Evolutionary conservation across 2,329 filamentous ascomycete species (phyloP).

Genomic region (Pseudogymnoascus verrucosus): DNA sequence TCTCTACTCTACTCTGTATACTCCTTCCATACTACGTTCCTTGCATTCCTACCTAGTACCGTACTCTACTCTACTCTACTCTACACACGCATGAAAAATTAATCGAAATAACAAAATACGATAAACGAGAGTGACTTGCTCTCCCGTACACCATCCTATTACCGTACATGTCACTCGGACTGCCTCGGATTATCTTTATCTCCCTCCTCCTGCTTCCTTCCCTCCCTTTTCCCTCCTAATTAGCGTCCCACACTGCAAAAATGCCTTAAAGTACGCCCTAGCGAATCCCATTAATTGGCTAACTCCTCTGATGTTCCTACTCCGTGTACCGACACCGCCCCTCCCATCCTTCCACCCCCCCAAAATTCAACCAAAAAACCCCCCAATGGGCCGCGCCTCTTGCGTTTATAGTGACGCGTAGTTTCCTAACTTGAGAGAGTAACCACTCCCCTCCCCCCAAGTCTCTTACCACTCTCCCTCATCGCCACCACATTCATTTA

Average conservation of each 20-base stretch:
- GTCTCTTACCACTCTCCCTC: neutral
- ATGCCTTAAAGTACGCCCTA: neutral
- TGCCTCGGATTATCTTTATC: neutral
- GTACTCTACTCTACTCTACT: too few species aligned
- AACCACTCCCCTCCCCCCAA: neutral
- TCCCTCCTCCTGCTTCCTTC: neutral
- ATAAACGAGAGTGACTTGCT: neutral
- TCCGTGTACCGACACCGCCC: neutral
- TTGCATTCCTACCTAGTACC: too few species aligned
- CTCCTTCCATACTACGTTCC: too few species aligned
- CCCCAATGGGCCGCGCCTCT: neutral
- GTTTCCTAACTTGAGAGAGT: neutral
- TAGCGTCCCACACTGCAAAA: neutral
- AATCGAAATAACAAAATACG: neutral
- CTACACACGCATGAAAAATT: neutral
- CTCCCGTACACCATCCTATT: neutral
- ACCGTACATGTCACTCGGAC: neutral
- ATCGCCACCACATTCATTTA: constrained; percentile 4
- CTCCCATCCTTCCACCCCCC: neutral
- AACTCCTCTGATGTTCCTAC: neutral
- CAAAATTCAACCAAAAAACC: neutral
- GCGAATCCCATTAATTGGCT: neutral
- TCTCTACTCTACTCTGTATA: too few species aligned
- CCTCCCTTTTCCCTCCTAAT: neutral
- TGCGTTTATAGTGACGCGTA: constrained; percentile 7